Evolutionary conservation across 2,329 filamentous ascomycete species (phyloP).

Genomic region (Lachnellula subtilissima): DNA sequence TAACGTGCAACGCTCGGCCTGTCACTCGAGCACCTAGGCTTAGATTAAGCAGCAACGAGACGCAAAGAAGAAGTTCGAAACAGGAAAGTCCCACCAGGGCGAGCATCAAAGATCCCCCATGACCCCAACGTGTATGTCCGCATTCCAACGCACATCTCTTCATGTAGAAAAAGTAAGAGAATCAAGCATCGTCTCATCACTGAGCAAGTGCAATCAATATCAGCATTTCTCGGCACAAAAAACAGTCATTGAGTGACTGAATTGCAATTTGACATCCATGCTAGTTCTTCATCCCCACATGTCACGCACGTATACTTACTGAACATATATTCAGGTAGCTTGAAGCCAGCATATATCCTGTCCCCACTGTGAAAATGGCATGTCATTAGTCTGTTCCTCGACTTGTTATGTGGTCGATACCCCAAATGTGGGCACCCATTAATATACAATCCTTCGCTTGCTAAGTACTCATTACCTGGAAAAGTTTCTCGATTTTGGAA

Average conservation of each 20-base stretch:
- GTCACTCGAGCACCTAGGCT: too few species aligned
- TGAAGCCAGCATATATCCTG: background rate
- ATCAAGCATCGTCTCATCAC: constrained; percentile 30
- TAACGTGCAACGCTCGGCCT: too few species aligned
- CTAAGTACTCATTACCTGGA: background rate
- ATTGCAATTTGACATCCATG: constrained; percentile 99
- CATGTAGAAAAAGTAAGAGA: constrained; percentile 14
- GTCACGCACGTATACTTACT: background rate
- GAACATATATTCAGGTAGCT: background rate
- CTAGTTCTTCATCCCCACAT: constrained; percentile 39
- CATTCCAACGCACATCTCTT: constrained; percentile 21
- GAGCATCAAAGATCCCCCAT: too few species aligned
- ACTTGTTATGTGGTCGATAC: background rate
- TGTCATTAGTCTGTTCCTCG: background rate
- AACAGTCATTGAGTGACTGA: constrained; percentile 75
- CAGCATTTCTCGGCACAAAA: constrained; percentile 99
- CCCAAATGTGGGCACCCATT: background rate
- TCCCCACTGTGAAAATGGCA: background rate
- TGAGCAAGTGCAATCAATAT: constrained; percentile 49
- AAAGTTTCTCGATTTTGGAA: background rate
- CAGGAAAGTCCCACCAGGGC: too few species aligned
- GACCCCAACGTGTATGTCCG: background rate
- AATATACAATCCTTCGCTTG: background rate
- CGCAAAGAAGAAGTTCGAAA: too few species aligned
- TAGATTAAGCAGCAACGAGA: too few species aligned